Evolutionary conservation across 306 rosid species (phyloP), one percentile per base, ranked within the genome.

Genomic region (Quercus bicolor): DNA sequence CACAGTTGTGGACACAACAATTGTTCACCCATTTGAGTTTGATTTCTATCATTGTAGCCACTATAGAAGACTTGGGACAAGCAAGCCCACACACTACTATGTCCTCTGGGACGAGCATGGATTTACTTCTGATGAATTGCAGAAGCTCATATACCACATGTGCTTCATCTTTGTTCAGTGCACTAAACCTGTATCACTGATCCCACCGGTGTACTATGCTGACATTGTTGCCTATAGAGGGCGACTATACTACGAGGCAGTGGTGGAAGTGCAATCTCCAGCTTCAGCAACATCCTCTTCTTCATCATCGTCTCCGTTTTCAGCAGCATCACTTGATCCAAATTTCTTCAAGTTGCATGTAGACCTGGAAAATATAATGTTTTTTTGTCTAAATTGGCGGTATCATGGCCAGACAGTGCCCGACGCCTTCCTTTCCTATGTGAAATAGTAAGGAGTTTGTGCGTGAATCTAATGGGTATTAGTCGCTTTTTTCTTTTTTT

Each of bases 211-310:
- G 74, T 92, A 89, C 84, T 92, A 92, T 78, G 97, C 96, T 4
- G 97, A 92, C 81, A 93, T 90, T 45, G 93, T 71, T 72, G 97
- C 96, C n/a, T 90, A 90, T 31, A 84, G 97, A 73, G 96, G 97
- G 77, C 79, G 97, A 55, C 51, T 89, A 37, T 48, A 48, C 53
- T 11, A 11, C 14, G 53, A 48, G 53, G 53, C 53, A 48, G 15
- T 48, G 16, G 16, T 48, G 16, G 53, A 48, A 13, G 53, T 1
- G 53, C 53, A 13, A 13, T 13, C 13, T 48, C 53, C 16, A 48
- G 53, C 4, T 2, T 48, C 53, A 48, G 4, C 16, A 48, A 3
- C 53, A 11, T 45, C 52, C 52, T 2, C 52, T 11, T 45, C 43
- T 37, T 6, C 43, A 37, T 37, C 43, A 11, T 45, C 52, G 3